Evolutionary conservation across 805 yeast genomes (phyloP).

Genomic region (Nakazawaea laoshanensis): DNA sequence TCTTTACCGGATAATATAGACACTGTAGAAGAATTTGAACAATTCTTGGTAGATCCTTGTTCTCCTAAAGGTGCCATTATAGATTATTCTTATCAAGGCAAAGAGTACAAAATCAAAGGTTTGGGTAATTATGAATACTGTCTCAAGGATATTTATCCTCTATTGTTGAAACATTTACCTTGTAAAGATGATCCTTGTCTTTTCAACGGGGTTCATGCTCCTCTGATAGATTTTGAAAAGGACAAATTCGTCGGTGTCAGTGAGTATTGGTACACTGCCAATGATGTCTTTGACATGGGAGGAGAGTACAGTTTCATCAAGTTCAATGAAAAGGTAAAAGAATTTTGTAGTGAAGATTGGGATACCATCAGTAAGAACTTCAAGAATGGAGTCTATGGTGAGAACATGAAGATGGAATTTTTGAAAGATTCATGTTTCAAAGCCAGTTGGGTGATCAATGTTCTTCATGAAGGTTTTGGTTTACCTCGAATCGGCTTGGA

Average conservation of each 20-base stretch:
- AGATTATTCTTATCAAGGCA: conserved; percentile 38
- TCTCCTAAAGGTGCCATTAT: conserved; percentile 55
- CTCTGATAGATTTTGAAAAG: conserved; percentile 66
- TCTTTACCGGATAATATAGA: conserved; percentile 41
- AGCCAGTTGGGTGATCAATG: conserved; percentile 87
- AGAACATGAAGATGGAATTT: conserved; percentile 44
- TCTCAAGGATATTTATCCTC: conserved; percentile 61
- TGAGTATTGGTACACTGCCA: conserved; percentile 96
- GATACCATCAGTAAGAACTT: conserved; percentile 34
- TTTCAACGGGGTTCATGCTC: conserved; percentile 94
- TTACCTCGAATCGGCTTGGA: conserved; percentile 68
- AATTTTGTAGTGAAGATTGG: conserved; percentile 80
- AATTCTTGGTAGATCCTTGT: conserved; percentile 65
- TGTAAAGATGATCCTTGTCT: conserved; percentile 86
- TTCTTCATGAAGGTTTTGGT: conserved; percentile 87
- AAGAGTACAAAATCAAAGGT: conserved; percentile 51
- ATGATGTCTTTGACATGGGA: conserved; percentile 81
- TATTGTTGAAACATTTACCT: conserved; percentile 69
- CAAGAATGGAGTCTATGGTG: conserved; percentile 46
- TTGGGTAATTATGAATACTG: conserved; percentile 76
- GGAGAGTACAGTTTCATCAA: conserved; percentile 76
- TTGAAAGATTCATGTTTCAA: conserved; percentile 83
- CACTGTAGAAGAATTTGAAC: conserved; percentile 36
- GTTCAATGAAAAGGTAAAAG: conserved; percentile 57
- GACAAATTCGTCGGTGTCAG: conserved; percentile 90